These are phyloP conservation scores for Magnusiomyces suaveolens DNA, from an alignment of 1,139 yeast species.

Conservation along the genomic window DNA sequence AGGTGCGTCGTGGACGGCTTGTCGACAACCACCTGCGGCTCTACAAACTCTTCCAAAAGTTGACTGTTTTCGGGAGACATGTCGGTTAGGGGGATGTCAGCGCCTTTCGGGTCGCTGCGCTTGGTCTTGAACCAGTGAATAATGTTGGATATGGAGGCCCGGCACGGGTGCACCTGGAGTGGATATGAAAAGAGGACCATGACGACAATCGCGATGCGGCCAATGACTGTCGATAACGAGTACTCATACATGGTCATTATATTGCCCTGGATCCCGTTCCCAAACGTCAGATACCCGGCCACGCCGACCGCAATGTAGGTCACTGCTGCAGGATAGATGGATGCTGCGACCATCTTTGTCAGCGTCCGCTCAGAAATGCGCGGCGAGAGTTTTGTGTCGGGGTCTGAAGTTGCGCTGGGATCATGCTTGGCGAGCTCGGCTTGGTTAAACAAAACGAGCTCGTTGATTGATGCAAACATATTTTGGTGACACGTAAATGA, in stretches of 20 bases:
- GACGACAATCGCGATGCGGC: conserved; percentile 64
- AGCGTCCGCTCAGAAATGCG: background rate
- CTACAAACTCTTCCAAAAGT: background rate
- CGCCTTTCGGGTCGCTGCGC: background rate
- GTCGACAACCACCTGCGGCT: background rate
- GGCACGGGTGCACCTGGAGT: conserved; percentile 83
- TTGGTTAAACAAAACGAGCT: conserved; percentile 44
- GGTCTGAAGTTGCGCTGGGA: background rate
- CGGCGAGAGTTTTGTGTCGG: background rate
- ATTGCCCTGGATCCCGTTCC: conserved; percentile 68
- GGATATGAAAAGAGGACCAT: conserved; percentile 88
- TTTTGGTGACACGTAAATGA: conserved; percentile 94
- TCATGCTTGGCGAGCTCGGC: conserved; percentile 29
- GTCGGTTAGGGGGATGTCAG: background rate
- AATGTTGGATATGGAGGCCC: conserved; percentile 75
- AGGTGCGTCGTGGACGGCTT: background rate
- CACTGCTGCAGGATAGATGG: conserved; percentile 50
- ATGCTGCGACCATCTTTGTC: conserved; percentile 42
- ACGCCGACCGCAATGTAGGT: conserved; percentile 65
- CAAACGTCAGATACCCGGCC: conserved; percentile 80
- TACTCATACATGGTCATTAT: conserved; percentile 55
- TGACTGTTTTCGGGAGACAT: background rate
- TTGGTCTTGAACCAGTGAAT: conserved; percentile 40
- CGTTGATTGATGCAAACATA: conserved; percentile 84
- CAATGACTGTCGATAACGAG: conserved; percentile 46